phyloP scores from a whole-genome alignment of 495 filamentous ascomycete species.

The Xylaria venustula region DNA sequence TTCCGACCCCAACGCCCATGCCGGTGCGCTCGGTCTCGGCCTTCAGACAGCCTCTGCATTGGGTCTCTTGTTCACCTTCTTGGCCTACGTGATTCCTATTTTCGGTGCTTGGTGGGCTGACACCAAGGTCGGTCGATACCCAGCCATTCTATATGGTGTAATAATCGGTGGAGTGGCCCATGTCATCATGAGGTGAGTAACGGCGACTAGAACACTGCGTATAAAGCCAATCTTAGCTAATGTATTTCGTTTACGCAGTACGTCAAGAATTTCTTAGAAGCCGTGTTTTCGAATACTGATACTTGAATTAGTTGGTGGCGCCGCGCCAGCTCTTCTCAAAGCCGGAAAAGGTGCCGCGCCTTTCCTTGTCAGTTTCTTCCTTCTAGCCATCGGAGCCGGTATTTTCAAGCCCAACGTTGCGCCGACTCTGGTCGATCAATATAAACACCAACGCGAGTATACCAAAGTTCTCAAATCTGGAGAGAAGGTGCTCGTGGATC shows the following conservation, averaged over 20 bases:
- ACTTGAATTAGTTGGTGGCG: conserved; percentile 45
- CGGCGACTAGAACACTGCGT: neutral
- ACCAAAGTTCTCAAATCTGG: conserved; percentile 61
- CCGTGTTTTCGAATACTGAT: neutral
- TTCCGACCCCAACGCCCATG: conserved; percentile 25
- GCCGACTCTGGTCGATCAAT: conserved; percentile 71
- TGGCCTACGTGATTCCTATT: conserved; percentile 54
- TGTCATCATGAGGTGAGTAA: conserved; percentile 25
- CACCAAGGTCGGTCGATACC: conserved; percentile 50
- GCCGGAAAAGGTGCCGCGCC: conserved; percentile 44
- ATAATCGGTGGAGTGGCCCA: conserved; percentile 55
- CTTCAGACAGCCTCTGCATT: conserved; percentile 53
- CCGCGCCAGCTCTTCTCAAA: conserved; percentile 50
- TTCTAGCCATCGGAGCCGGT: conserved; percentile 56
- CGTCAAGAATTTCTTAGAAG: neutral
- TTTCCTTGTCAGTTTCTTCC: conserved; percentile 51
- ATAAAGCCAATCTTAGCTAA: neutral
- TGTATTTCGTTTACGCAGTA: neutral
- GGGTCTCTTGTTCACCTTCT: conserved; percentile 49
- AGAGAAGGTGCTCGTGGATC: conserved; percentile 71
- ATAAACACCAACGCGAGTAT: conserved; percentile 42
- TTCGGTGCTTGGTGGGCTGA: conserved; percentile 45
- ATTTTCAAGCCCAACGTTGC: conserved; percentile 68
- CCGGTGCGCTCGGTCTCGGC: conserved; percentile 36
- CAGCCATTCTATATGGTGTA: conserved; percentile 53